A percentile compares a stretch with the other conserved stretches of the same genome.
phyloP scores from a whole-genome alignment of 2,329 filamentous ascomycete species.

The Cladobotryum mycophilum region DNA sequence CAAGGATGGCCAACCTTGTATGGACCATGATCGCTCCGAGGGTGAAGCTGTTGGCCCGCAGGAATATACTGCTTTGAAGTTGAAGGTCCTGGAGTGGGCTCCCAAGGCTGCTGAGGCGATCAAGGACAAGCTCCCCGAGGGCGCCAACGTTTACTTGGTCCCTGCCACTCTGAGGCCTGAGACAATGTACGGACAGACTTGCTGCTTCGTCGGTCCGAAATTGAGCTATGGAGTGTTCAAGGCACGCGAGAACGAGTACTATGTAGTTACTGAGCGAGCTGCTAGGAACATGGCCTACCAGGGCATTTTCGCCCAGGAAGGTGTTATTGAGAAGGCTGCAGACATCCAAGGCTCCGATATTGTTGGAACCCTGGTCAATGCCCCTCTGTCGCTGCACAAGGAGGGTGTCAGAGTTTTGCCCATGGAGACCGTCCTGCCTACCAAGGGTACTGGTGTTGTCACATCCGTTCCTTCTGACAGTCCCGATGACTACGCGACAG shows the following conservation, averaged over 20 bases:
- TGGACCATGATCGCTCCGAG: conserved; percentile 43
- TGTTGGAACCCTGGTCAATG: conserved; percentile 82
- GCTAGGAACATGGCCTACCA: conserved; percentile 97
- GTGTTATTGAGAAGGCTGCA: conserved; percentile 65
- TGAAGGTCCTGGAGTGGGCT: conserved; percentile 86
- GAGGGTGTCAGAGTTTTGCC: conserved; percentile 82
- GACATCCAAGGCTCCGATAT: conserved; percentile 73
- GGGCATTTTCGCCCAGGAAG: conserved; percentile 72
- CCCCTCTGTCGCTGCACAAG: conserved; percentile 80
- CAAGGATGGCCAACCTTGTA: conserved; percentile 40
- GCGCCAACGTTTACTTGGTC: conserved; percentile 78
- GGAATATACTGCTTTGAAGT: conserved; percentile 88
- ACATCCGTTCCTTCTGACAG: conserved; percentile 94
- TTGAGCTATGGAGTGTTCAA: conserved; percentile 88
- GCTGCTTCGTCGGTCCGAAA: conserved; percentile 88
- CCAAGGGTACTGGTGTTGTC: conserved; percentile 94
- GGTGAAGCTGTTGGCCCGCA: conserved; percentile 60
- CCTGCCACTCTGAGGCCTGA: conserved; percentile 90
- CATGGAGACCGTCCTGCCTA: conserved; percentile 88
- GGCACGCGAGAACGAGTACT: conserved; percentile 71
- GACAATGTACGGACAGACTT: conserved; percentile 98
- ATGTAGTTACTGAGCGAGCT: conserved; percentile 74
- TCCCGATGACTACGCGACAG: conserved; percentile 85
- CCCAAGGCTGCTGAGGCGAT: conserved; percentile 65
- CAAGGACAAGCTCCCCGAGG: conserved; percentile 70